Evolutionary conservation across 2,329 filamentous ascomycete species (phyloP), one percentile per base, ranked within the genome.

Genomic region (Exophiala oligosperma): DNA sequence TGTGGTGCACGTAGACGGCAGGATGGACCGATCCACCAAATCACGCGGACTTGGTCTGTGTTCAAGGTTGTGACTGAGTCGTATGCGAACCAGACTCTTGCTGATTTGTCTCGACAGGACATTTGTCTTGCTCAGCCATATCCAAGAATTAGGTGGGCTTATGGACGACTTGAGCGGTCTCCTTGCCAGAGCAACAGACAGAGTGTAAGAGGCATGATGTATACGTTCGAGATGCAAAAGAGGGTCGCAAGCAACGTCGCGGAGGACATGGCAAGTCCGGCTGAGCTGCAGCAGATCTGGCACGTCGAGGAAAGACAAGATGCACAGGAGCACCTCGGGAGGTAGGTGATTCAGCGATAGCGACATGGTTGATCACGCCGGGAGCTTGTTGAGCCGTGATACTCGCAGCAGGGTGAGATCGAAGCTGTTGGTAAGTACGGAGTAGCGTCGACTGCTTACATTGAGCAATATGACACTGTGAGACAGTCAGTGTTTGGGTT

Each of bases 71-170:
- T 83, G 82, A 26, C 85, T 82, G 3, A 91, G 78, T 29, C 83
- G 83, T 67, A 90, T 90, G 52, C 82, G 81, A 4, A 85, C 82
- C 2, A 91, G 78, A 12, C 81, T 86, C 56, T 85, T 81, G 47
- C 82, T 83, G 2, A 91, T 79, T 23, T 79, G 77, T 21, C 86
- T 82, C 2, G 87, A 88, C 24, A 87, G 81, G 47, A 87, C 79
- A 35, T 86, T 83, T 12, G 85, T 90, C 54, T 81, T 78, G 41
- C 86, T 88, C 43, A 89, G 73, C 72, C 89, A 87, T 68, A 91
- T 89, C 70, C 78, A 81, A 41, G 85, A 81, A 23, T 78, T 73
- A 52, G 87, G 84, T 12, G 90, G 84, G 56, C 88, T 83, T 38
- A 82, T 72, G 1, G 86, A 76, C 3, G 83, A 80, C 2, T 87